phyloP scores from a whole-genome alignment of 768 basidiomycete species.

The Hypholoma fasciculare region DNA sequence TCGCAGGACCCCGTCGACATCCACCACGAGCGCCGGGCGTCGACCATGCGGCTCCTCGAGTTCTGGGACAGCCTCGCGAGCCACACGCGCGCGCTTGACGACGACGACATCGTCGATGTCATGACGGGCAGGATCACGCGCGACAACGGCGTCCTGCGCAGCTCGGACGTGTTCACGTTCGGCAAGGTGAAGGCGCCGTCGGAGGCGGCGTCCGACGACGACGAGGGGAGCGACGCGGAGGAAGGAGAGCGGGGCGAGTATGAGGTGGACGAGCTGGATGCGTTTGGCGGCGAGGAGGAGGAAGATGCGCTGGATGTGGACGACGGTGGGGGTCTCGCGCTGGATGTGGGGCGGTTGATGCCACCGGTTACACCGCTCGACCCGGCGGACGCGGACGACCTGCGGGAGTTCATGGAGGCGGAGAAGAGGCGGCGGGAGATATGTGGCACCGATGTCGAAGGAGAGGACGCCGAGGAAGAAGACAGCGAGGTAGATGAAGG shows the following conservation, averaged over 20 bases:
- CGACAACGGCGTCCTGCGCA: conserved; percentile 68
- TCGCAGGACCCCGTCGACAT: conserved; percentile 39
- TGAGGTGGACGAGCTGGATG: conserved; percentile 61
- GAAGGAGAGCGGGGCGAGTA: conserved; percentile 57
- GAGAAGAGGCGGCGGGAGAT: conserved; percentile 53
- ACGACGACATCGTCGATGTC: conserved; percentile 81
- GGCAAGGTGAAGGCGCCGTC: conserved; percentile 29
- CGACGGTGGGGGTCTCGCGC: not conserved
- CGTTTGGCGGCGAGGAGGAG: conserved; percentile 32
- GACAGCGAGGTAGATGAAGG: conserved; percentile 9
- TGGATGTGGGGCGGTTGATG: not conserved
- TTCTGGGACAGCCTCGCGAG: conserved; percentile 71
- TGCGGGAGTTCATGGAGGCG: conserved; percentile 66
- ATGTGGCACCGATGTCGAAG: conserved; percentile 48
- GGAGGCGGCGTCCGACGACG: too few species aligned
- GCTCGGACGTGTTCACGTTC: conserved; percentile 43
- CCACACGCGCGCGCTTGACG: conserved; percentile 64
- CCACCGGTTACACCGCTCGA: conserved; percentile 14
- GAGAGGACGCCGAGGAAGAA: conserved; percentile 18
- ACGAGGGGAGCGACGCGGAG: conserved; percentile 42
- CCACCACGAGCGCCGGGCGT: conserved; percentile 56
- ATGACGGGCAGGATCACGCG: conserved; percentile 58
- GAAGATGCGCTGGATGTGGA: conserved; percentile 24
- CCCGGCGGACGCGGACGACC: conserved; percentile 54
- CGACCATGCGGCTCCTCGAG: conserved; percentile 54